phyloP scores from a whole-genome alignment of 768 basidiomycete genomes.

The Boletus sensibilis region DNA sequence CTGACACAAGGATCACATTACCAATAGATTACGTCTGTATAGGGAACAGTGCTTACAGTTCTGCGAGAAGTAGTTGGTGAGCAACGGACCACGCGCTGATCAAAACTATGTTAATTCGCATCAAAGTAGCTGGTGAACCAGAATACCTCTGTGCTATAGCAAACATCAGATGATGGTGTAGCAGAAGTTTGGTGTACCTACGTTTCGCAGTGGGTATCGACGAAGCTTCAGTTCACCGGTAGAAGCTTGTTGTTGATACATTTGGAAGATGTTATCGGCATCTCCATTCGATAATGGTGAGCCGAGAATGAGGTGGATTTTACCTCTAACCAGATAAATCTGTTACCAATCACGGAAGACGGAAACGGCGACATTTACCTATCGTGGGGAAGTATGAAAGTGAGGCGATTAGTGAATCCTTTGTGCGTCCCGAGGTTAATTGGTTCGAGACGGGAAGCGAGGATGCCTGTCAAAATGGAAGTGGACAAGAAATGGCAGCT shows the following conservation, averaged over 20 bases:
- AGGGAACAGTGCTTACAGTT: slow-evolving; percentile 54
- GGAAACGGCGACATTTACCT: slow-evolving; percentile 35
- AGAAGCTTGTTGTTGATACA: slow-evolving; percentile 67
- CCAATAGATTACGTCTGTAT: not conserved
- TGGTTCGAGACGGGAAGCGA: slow-evolving; percentile 14
- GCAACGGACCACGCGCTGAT: slow-evolving; percentile 62
- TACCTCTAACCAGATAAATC: slow-evolving; percentile 41
- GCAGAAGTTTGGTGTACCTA: slow-evolving; percentile 29
- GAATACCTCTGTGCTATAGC: slow-evolving; percentile 66
- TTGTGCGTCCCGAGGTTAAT: slow-evolving; percentile 20
- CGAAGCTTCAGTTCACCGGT: slow-evolving; percentile 58
- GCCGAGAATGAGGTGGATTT: slow-evolving; percentile 54
- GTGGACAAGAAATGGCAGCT: not conserved
- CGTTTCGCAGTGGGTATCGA: slow-evolving; percentile 68
- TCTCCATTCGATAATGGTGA: slow-evolving; percentile 35
- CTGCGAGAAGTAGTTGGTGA: slow-evolving; percentile 85
- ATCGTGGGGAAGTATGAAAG: slow-evolving; percentile 49
- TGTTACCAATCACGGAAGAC: not conserved
- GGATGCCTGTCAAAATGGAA: slow-evolving; percentile 19
- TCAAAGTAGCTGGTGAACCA: not conserved
- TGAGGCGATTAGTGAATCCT: slow-evolving; percentile 36
- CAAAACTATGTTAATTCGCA: slow-evolving; percentile 8
- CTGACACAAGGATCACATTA: slow-evolving; percentile 36
- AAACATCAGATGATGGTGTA: slow-evolving; percentile 9
- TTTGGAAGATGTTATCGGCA: slow-evolving; percentile 57